These are phyloP conservation scores for Magnolia kwangsiensis DNA, from an alignment of 164 flowering plant species.

Conservation along the genomic window DNA sequence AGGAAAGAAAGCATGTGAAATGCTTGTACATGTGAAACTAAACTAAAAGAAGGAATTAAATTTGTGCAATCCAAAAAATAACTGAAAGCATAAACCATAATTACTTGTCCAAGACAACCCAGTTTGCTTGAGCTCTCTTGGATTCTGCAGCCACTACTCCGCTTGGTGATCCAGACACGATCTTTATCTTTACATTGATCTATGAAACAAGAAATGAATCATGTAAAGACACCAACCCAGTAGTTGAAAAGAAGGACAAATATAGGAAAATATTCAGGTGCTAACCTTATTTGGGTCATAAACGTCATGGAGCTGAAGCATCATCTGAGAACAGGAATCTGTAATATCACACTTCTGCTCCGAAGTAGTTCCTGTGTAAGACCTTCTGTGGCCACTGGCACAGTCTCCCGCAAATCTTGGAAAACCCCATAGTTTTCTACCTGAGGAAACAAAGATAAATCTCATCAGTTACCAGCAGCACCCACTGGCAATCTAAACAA, in stretches of 20 bases:
- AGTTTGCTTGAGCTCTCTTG: slow-evolving; percentile 66
- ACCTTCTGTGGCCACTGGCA: slow-evolving; percentile 70
- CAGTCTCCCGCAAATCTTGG: slow-evolving; percentile 97
- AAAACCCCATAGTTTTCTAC: slow-evolving; percentile 80
- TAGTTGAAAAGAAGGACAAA: background rate
- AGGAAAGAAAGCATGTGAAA: background rate
- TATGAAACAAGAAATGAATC: slow-evolving; percentile 16
- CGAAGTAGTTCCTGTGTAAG: slow-evolving; percentile 46
- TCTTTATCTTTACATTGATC: slow-evolving; percentile 86
- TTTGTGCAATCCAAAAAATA: background rate
- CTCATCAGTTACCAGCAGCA: slow-evolving; percentile 1
- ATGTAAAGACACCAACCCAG: background rate
- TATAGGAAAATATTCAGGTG: background rate
- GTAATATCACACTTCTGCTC: slow-evolving; percentile 79
- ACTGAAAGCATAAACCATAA: background rate
- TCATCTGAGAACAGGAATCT: slow-evolving; percentile 96
- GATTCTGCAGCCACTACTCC: slow-evolving; percentile 97
- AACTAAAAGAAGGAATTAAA: background rate
- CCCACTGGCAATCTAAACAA: background rate
- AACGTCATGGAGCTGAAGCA: slow-evolving; percentile 91
- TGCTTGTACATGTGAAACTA: background rate
- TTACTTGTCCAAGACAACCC: slow-evolving; percentile 99
- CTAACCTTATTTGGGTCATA: slow-evolving; percentile 88
- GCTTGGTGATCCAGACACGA: slow-evolving; percentile 73
- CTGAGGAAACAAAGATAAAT: slow-evolving; percentile 28